A percentile compares a stretch with the other conserved stretches of the same genome.
phyloP scores from a whole-genome alignment of 2,329 filamentous ascomycete species.

The Atkinsonella texensis region DNA sequence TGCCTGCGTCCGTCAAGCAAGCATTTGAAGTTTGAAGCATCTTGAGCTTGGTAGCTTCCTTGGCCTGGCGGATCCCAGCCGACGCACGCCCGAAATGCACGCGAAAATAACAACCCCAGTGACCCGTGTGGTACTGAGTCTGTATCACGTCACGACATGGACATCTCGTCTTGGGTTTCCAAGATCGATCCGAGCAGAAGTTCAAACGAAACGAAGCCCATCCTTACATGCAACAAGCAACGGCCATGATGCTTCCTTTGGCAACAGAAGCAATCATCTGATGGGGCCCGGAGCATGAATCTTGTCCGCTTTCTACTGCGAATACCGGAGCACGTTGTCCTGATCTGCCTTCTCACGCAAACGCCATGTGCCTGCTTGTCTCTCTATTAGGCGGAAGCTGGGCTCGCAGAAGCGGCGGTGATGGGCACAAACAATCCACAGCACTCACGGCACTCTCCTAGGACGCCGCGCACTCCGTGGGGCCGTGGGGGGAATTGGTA shows the following conservation, averaged over 20 bases:
- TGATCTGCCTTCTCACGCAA: background rate
- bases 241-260: no score
- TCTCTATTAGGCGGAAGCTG: background rate
- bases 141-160: background rate
- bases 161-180: background rate
- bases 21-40: background rate
- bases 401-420: background rate
- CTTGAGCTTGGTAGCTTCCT: background rate
- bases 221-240: no score
- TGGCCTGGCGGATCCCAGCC: constrained; percentile 1
- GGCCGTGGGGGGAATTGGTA: background rate
- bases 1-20: background rate
- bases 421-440: background rate
- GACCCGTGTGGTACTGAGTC: background rate
- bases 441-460: background rate
- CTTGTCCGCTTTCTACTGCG: background rate
- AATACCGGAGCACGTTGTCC: background rate
- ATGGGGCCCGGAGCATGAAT: background rate
- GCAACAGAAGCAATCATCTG: background rate
- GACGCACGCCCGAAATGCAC: background rate
- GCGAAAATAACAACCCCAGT: background rate
- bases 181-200: background rate
- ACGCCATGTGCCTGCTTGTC: background rate
- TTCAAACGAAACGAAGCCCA: background rate
- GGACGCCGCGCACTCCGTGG: background rate